These are phyloP conservation scores for Limnanthes douglasii DNA, from an alignment of 345 rosid species.

Conservation along the genomic window DNA sequence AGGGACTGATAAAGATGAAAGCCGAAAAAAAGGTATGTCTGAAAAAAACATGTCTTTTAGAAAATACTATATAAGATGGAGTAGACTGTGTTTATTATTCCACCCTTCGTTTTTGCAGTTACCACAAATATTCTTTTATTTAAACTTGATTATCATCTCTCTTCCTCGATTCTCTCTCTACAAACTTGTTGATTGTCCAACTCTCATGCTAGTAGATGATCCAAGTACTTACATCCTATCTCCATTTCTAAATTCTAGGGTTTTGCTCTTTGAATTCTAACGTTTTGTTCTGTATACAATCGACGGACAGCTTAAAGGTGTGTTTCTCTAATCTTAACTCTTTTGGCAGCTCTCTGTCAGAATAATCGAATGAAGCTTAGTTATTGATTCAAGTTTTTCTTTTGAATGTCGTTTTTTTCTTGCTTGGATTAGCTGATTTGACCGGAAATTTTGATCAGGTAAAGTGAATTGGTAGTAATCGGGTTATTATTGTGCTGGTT, in stretches of 20 bases:
- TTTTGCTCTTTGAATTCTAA: background rate
- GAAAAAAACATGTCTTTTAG: no score
- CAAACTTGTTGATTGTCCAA: conserved; percentile 3
- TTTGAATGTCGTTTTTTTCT: background rate
- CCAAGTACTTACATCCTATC: background rate
- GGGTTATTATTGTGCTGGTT: conserved; percentile 5
- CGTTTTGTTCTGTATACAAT: conserved; percentile 1
- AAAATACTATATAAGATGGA: no score
- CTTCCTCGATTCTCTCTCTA: background rate
- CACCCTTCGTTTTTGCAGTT: no score
- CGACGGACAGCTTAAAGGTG: conserved; percentile 17
- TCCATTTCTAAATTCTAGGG: background rate
- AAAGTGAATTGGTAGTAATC: conserved; percentile 11
- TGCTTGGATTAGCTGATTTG: conserved; percentile 4
- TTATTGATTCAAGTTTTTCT: no score
- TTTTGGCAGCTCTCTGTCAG: background rate
- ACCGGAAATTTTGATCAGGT: conserved; percentile 14
- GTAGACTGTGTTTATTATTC: no score
- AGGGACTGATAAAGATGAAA: no score
- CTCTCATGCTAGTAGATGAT: conserved; percentile 4
- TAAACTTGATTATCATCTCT: no score
- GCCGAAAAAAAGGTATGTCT: no score
- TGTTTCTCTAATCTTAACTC: conserved; percentile 9
- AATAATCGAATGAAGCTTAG: background rate
- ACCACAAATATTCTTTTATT: no score